phyloP scores from a whole-genome alignment of 345 rosid genomes.

The Leavenworthia alabamica region DNA sequence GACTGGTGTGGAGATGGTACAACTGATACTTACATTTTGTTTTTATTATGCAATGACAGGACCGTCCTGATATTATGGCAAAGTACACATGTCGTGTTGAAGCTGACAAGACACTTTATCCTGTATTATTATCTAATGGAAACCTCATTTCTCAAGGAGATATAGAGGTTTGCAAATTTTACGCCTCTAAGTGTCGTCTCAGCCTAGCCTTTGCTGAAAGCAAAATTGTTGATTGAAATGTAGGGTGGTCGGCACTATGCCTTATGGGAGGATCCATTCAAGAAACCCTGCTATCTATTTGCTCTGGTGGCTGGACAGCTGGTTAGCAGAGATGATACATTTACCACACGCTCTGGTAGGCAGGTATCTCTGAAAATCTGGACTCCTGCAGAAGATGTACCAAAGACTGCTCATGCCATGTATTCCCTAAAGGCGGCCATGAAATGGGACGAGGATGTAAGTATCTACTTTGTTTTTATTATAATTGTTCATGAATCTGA shows the following conservation, averaged over 20 bases:
- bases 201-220: constrained; percentile 9
- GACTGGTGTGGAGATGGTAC: background rate
- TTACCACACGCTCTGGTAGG: constrained; percentile 75
- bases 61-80: constrained; percentile 97
- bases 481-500: background rate
- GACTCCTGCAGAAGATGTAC: constrained; percentile 89
- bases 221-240: constrained; percentile 5
- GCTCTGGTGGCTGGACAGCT: constrained; percentile 91
- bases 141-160: constrained; percentile 81
- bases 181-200: background rate
- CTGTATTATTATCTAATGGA: constrained; percentile 88
- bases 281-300: constrained; percentile 95
- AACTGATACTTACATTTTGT: constrained; percentile 12
- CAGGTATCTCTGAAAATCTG: constrained; percentile 77
- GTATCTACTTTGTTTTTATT: constrained; percentile 5
- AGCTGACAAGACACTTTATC: constrained; percentile 81
- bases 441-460: constrained; percentile 99
- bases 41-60: constrained; percentile 41
- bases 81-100: constrained; percentile 87
- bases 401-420: constrained; percentile 98
- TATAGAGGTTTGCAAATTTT: constrained; percentile 46
- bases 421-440: constrained; percentile 92
- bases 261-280: constrained; percentile 96
- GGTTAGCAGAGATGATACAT: constrained; percentile 85
- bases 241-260: constrained; percentile 90